Evolutionary conservation across 2,329 filamentous ascomycete genomes (phyloP).

Genomic region (Graphilbum ipis-grandicollis): DNA sequence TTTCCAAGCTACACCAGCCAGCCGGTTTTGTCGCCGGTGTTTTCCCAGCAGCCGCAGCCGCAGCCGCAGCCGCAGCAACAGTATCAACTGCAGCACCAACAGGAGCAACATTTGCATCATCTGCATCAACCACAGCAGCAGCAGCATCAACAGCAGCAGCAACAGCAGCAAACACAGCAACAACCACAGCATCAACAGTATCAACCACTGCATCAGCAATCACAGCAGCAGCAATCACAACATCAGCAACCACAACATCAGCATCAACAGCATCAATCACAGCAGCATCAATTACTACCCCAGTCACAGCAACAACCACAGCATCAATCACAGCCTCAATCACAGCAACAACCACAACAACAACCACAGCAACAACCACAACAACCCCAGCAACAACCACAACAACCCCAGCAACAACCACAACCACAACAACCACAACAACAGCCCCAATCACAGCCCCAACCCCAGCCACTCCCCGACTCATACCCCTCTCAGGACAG

Average conservation of each 20-base stretch:
- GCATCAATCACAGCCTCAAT: neutral
- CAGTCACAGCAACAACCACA: neutral
- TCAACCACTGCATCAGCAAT: too few species aligned
- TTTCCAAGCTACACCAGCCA: neutral
- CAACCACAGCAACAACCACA: slow-evolving; percentile 3
- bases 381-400: slow-evolving; percentile 8
- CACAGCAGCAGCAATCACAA: too few species aligned
- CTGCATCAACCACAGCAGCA: slow-evolving; percentile 5
- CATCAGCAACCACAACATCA: too few species aligned
- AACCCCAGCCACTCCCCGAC: slow-evolving; percentile 3
- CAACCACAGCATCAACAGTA: slow-evolving; percentile 8
- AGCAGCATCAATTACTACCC: neutral
- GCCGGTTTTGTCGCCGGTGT: neutral
- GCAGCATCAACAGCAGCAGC: slow-evolving; percentile 4
- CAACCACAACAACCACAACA: too few species aligned
- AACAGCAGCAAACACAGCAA: neutral
- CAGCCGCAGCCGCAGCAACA: neutral
- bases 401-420: too few species aligned
- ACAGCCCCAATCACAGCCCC: neutral
- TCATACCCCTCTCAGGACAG: slow-evolving; percentile 5
- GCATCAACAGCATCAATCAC: too few species aligned
- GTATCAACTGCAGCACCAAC: neutral
- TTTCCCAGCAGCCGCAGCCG: neutral
- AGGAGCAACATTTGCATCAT: neutral
- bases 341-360: neutral